Evolutionary conservation across 805 yeast genomes (phyloP).

Genomic region (Kodamaea neixiangensis): DNA sequence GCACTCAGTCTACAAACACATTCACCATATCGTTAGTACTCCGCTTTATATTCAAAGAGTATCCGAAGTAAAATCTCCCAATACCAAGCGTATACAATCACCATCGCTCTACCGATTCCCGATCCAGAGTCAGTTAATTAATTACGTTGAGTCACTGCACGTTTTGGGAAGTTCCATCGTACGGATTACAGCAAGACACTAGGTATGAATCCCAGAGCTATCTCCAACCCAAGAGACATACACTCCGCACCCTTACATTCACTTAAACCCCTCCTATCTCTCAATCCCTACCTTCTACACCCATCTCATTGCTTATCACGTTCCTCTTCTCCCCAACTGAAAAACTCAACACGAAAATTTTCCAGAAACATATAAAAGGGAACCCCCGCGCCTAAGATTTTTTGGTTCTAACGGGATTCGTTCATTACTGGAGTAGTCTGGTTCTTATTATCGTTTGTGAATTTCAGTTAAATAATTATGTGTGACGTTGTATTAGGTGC

Average conservation of each 20-base stretch:
- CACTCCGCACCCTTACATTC: background rate
- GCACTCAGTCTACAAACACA: too few relatives aligned
- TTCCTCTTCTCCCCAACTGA: background rate
- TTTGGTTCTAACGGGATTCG: conserved; percentile 32
- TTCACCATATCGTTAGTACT: background rate
- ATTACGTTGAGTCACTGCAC: background rate
- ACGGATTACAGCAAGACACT: background rate
- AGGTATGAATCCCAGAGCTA: background rate
- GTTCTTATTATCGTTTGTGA: conserved; percentile 12
- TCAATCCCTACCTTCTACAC: too few relatives aligned
- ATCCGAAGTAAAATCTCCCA: too few relatives aligned
- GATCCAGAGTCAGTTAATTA: background rate
- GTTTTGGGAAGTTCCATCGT: background rate
- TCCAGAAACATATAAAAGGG: background rate
- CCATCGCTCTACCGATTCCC: background rate
- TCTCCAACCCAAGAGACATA: background rate
- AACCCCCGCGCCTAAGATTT: background rate
- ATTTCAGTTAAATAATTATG: conserved; percentile 38
- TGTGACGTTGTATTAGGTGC: conserved; percentile 94
- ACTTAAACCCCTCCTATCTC: too few relatives aligned
- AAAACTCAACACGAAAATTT: background rate
- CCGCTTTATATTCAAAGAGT: too few relatives aligned
- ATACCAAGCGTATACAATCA: background rate
- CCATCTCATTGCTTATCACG: too few relatives aligned
- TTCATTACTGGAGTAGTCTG: conserved; percentile 23